These are phyloP conservation scores for Xylariales sp. DNA, from an alignment of 2,329 filamentous ascomycete species.

Conservation along the genomic window DNA sequence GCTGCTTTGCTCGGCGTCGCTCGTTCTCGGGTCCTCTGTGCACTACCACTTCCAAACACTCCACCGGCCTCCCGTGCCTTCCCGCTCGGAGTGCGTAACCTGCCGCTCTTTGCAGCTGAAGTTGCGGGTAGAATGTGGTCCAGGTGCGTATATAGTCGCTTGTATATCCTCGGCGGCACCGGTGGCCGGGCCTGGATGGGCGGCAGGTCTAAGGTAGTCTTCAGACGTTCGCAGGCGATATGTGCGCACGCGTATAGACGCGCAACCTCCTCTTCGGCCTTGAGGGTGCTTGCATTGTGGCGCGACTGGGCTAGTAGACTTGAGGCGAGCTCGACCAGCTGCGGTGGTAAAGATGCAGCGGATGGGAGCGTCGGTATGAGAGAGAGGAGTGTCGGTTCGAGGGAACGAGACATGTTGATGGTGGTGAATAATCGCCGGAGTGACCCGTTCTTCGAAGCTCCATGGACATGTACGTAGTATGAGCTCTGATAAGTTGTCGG, in stretches of 20 bases:
- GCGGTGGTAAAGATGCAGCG: slow-evolving; percentile 57
- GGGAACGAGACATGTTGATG: slow-evolving; percentile 65
- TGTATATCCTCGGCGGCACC: slow-evolving; percentile 75
- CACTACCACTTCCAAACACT: slow-evolving; percentile 24
- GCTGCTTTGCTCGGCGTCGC: slow-evolving; percentile 43
- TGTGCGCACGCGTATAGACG: slow-evolving; percentile 80
- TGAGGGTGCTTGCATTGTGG: slow-evolving; percentile 69
- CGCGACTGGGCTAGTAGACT: slow-evolving; percentile 78
- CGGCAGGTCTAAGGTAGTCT: slow-evolving; percentile 71
- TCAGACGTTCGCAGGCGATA: slow-evolving; percentile 82
- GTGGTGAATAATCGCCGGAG: too few relatives aligned
- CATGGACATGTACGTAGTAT: background rate
- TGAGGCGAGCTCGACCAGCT: slow-evolving; percentile 66
- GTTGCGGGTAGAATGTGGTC: slow-evolving; percentile 60
- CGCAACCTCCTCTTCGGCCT: slow-evolving; percentile 83
- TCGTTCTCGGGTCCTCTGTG: slow-evolving; percentile 33
- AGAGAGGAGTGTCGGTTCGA: slow-evolving; percentile 69
- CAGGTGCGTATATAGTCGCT: slow-evolving; percentile 76
- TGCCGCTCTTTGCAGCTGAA: slow-evolving; percentile 17
- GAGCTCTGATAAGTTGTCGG: background rate
- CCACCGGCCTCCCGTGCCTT: slow-evolving; percentile 29
- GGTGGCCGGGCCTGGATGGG: slow-evolving; percentile 71
- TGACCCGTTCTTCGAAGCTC: too few relatives aligned
- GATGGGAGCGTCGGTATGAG: slow-evolving; percentile 69
- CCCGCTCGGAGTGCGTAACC: slow-evolving; percentile 28